Percentiles rank a stretch among this genome's conserved stretches.
Evolutionary conservation across 495 filamentous ascomycete genomes (phyloP).

Genomic region (Wilcoxina mikolae): DNA sequence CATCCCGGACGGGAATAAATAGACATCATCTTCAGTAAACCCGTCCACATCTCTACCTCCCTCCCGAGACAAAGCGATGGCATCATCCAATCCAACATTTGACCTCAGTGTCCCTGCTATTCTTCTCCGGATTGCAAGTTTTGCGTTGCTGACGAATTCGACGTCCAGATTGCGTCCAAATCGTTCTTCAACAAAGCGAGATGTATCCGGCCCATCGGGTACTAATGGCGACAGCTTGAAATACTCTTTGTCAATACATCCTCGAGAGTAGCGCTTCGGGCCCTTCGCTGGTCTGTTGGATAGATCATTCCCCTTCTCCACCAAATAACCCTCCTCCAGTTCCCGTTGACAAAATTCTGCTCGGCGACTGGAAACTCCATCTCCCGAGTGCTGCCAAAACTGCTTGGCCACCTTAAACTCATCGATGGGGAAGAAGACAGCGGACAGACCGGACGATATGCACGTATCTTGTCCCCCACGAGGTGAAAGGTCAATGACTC

Average conservation of each 20-base stretch:
- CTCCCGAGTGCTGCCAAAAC: conserved; percentile 96
- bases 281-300: conserved; percentile 11
- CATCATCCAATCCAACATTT: conserved; percentile 33
- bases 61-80: conserved; percentile 32
- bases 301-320: conserved; percentile 34
- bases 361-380: conserved; percentile 79
- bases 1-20: conserved; percentile 81
- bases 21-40: conserved; percentile 78
- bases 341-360: conserved; percentile 73
- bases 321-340: conserved; percentile 54
- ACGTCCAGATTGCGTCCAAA: conserved; percentile 83
- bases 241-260: neutral
- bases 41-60: conserved; percentile 41
- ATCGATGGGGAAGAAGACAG: conserved; percentile 54
- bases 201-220: conserved; percentile 48
- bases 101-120: conserved; percentile 71
- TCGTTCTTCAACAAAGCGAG: conserved; percentile 79
- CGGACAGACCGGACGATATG: conserved; percentile 46
- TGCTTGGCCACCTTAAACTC: conserved; percentile 58
- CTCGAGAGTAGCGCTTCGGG: conserved; percentile 15
- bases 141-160: conserved; percentile 62
- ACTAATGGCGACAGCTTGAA: conserved; percentile 29
- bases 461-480: conserved; percentile 30
- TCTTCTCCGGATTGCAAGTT: conserved; percentile 65
- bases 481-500: conserved; percentile 52